Evolutionary conservation across 2,329 filamentous ascomycete species (phyloP).

Genomic region (Fusarium humuli): DNA sequence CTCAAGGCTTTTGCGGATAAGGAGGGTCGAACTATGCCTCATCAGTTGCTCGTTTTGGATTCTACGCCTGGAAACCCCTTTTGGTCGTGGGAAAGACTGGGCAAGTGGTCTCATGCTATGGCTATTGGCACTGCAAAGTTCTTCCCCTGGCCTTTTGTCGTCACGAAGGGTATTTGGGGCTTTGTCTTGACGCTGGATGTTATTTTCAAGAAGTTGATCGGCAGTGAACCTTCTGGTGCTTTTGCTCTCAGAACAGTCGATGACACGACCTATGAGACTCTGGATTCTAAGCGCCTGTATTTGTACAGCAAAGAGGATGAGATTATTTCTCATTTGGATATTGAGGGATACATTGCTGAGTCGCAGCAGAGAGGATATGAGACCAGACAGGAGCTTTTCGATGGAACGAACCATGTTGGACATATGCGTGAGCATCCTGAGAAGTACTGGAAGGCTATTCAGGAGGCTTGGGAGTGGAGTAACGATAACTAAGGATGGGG

Average conservation of each 20-base stretch:
- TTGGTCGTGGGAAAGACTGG: slow-evolving; percentile 56
- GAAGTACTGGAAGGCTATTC: slow-evolving; percentile 67
- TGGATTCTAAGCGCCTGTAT: slow-evolving; percentile 62
- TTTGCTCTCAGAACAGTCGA: slow-evolving; percentile 54
- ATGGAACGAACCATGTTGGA: slow-evolving; percentile 69
- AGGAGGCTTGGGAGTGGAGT: slow-evolving; percentile 44
- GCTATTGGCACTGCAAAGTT: slow-evolving; percentile 59
- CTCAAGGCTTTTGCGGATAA: slow-evolving; percentile 59
- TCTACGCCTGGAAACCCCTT: slow-evolving; percentile 64
- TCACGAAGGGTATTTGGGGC: slow-evolving; percentile 62
- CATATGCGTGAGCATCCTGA: slow-evolving; percentile 68
- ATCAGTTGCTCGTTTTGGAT: slow-evolving; percentile 62
- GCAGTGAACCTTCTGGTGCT: slow-evolving; percentile 55
- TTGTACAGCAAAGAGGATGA: slow-evolving; percentile 69
- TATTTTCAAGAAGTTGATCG: slow-evolving; percentile 51
- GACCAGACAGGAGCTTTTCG: slow-evolving; percentile 64
- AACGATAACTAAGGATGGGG: slow-evolving; percentile 12
- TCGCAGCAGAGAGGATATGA: slow-evolving; percentile 62
- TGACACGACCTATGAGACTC: slow-evolving; percentile 52
- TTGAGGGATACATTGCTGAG: slow-evolving; percentile 64
- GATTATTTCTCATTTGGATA: slow-evolving; percentile 66
- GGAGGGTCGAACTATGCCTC: slow-evolving; percentile 56
- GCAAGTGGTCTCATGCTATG: slow-evolving; percentile 66
- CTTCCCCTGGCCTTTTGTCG: slow-evolving; percentile 62
- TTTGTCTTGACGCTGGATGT: slow-evolving; percentile 55